Conservation (phyloP, 257 asterid genomes). For the Solanum chilense region DNA sequence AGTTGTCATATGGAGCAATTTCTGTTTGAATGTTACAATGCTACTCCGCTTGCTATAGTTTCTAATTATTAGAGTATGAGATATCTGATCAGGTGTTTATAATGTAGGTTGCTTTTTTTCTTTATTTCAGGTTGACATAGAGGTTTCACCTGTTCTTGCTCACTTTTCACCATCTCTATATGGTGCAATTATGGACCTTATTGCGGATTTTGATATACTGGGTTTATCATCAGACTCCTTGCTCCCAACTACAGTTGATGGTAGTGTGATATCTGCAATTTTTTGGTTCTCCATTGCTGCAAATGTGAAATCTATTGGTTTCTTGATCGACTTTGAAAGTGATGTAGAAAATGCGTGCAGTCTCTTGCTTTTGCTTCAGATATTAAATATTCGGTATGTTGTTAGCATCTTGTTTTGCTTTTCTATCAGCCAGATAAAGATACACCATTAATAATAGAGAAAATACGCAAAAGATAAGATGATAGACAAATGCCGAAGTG, state of each 20-base stretch:
- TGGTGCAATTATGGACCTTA: conserved; percentile 38
- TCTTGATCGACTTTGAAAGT: conserved; percentile 64
- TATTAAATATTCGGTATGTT: conserved; percentile 51
- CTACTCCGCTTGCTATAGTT: background rate
- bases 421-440: background rate
- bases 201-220: conserved; percentile 26
- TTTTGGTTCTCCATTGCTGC: conserved; percentile 52
- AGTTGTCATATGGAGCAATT: background rate
- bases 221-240: conserved; percentile 30
- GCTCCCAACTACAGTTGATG: conserved; percentile 3
- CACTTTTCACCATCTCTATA: conserved; percentile 59
- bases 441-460: background rate
- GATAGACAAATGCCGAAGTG: background rate
- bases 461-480: background rate
- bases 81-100: background rate
- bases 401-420: conserved; percentile 7
- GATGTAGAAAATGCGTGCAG: conserved; percentile 39
- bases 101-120: conserved; percentile 12
- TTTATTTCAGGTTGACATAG: conserved; percentile 49
- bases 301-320: conserved; percentile 32
- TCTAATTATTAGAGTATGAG: background rate
- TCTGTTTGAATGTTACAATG: background rate
- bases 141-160: conserved; percentile 46
- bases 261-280: conserved; percentile 11
- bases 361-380: conserved; percentile 34